A percentile compares a stretch with the other conserved stretches of the same genome.
phyloP scores from a whole-genome alignment of 129 eudicot species.

The Deinandra increscens region DNA sequence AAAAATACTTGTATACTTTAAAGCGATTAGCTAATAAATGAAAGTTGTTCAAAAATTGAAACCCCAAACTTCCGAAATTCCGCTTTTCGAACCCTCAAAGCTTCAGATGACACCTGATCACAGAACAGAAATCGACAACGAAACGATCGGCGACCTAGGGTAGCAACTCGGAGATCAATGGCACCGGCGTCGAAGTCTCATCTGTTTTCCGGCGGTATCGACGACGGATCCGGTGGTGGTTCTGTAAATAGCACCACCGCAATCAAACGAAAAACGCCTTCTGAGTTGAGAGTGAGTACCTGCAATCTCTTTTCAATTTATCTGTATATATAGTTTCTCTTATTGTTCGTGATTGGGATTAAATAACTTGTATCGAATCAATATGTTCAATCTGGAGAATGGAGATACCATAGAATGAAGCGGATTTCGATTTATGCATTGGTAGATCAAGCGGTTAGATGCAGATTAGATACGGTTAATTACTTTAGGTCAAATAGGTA shows the following conservation, averaged over 20 bases:
- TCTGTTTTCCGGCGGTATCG: constrained; percentile 32
- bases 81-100: no score
- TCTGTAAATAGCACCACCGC: no score
- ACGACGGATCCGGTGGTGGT: constrained; percentile 26
- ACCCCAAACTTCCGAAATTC: no score
- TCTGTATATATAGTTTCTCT: no score
- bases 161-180: constrained; percentile 43
- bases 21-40: no score
- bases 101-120: no score
- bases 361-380: not conserved
- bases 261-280: constrained; percentile 75
- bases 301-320: not conserved
- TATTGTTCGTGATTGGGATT: not conserved
- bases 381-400: no score
- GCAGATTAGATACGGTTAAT: not conserved
- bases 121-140: no score
- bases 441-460: not conserved
- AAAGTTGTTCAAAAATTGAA: no score
- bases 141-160: no score
- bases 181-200: constrained; percentile 39
- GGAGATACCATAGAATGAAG: no score
- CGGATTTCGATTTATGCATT: not conserved
- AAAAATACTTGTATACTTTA: no score
- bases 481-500: constrained; percentile 4
- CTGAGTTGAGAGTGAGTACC: constrained; percentile 65